Base-by-base conservation (phyloP, 1,284 basidiomycete species). In the Apiotrichum gamsii region DNA sequence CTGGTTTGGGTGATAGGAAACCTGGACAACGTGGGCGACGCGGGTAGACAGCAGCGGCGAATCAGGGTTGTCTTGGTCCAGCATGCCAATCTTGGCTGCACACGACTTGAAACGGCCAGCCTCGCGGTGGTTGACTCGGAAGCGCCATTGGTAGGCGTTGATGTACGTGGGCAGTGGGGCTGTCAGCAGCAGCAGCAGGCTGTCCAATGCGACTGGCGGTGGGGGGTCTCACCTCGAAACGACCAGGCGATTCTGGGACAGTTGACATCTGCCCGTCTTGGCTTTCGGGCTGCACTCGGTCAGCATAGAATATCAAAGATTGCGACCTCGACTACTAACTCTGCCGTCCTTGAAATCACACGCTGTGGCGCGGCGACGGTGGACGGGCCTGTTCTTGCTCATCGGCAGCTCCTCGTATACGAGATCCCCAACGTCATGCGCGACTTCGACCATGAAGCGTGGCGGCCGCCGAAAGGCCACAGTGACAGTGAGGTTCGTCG, bases 111-210 rank as follows among this genome's bases (percentile, higher is more conserved):
- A 54, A 9, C 18, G 41, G 11, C 18, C 18, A 23, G 53, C 42
- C 11, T 62, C 35, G 5, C 13, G 8, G 6, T 33, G 3, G 34
- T 39, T 34, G 45, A 72, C 46, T 6, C 25, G 10, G 44, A 72
- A 62, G 4, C 51, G 47, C 60, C 64, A 70, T 11, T 62, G 54
- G 31, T 60, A 69, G 0, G 67, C 59, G 43, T 65, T 62, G 64
- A 64, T 69, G 49, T 59, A 63, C 0, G 63, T 65, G 0, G 64
- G 64, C 65, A 69, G 39, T 9, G 3, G 19, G n/a, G 18, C 18
- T 21, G 20, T 19, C 8, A 24, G 35, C 13, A 33, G 49, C 38
- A 50, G 46, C n/a, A n/a, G n/a, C n/a, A n/a, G n/a, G n/a, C n/a
- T n/a, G n/a, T n/a, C n/a, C n/a, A n/a, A n/a, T n/a, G n/a, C n/a